Conservation (phyloP, 495 filamentous ascomycete species). For the Lineolata rhizophorae region DNA sequence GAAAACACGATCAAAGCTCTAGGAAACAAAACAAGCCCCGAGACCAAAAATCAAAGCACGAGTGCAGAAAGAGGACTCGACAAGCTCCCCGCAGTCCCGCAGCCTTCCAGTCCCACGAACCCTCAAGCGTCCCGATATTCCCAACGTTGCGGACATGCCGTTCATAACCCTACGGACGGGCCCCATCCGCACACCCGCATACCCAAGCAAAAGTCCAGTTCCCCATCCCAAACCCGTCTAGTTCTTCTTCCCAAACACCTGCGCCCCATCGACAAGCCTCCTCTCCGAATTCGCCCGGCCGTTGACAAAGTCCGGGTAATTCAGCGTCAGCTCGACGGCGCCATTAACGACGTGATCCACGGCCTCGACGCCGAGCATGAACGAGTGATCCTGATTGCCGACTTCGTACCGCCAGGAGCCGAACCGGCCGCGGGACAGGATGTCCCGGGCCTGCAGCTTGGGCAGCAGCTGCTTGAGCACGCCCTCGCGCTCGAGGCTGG, state of each 20-base stretch:
- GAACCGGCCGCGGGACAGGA: constrained; percentile 91
- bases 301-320: constrained; percentile 99
- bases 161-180: no score
- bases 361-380: constrained; percentile 97
- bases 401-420: constrained; percentile 97
- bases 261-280: constrained; percentile 57
- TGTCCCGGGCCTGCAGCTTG: constrained; percentile 72
- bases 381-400: constrained; percentile 87
- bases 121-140: no score
- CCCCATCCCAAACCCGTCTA: no score
- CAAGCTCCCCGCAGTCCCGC: no score
- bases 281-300: constrained; percentile 70
- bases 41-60: no score
- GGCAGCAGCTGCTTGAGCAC: constrained; percentile 84
- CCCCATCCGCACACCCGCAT: no score
- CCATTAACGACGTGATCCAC: constrained; percentile 91
- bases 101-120: no score
- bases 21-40: no score
- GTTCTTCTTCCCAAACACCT: constrained; percentile 33
- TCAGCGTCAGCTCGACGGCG: constrained; percentile 84
- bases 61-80: no score
- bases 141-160: no score
- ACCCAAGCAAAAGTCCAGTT: no score
- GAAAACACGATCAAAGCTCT: no score
- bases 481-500: constrained; percentile 82